phyloP scores from a whole-genome alignment of 2,329 filamentous ascomycete species.

The Calonectria ilicicola region DNA sequence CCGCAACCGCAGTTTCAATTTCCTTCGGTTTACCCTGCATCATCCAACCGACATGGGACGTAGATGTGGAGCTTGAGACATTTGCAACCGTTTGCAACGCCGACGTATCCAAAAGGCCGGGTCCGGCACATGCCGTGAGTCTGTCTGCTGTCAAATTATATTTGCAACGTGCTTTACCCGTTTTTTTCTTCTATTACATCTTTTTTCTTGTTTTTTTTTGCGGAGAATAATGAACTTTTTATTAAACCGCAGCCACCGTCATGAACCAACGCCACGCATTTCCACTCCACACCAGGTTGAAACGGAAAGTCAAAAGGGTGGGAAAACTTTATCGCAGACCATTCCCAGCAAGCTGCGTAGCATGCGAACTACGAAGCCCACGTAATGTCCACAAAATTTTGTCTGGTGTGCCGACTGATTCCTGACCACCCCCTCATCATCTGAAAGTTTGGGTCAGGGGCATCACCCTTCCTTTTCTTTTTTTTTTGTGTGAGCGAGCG shows the following conservation, averaged over 20 bases:
- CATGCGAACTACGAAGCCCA: neutral
- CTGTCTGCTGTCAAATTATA: neutral
- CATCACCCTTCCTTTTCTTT: neutral
- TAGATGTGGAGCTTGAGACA: neutral
- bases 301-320: neutral
- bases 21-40: neutral
- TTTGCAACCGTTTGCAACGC: slow-evolving; percentile 6
- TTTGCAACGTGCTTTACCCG: neutral
- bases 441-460: neutral
- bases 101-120: neutral
- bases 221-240: neutral
- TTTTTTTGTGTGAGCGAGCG: neutral
- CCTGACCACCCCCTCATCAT: neutral
- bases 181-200: neutral
- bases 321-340: neutral
- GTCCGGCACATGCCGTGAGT: neutral
- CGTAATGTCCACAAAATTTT: neutral
- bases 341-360: neutral
- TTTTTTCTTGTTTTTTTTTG: neutral
- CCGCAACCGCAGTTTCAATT: neutral
- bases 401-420: neutral
- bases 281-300: neutral
- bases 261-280: slow-evolving; percentile 1
- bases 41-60: neutral
- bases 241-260: neutral